phyloP scores from a whole-genome alignment of 176 grass and related monocot species.

The Alloteropsis semialata region DNA sequence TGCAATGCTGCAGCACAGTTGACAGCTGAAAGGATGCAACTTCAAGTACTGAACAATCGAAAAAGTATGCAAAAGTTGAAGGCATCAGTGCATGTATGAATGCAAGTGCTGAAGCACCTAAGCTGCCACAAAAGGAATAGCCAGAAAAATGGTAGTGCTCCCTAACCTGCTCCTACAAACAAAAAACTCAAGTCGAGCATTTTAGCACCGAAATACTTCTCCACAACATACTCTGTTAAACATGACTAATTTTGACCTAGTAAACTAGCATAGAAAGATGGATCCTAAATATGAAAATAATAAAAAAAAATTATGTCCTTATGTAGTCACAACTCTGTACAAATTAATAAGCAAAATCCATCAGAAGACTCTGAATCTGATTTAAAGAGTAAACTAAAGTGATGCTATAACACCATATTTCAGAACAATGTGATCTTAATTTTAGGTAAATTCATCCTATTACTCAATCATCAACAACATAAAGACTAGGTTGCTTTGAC shows the following conservation, averaged over 20 bases:
- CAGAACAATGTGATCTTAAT: neutral
- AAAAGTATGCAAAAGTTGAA: neutral
- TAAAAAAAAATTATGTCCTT: too few relatives aligned
- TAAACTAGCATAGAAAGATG: conserved; percentile 2
- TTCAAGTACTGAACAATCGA: neutral
- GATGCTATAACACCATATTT: neutral
- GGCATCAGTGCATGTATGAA: neutral
- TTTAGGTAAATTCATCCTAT: neutral
- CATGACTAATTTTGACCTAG: too few relatives aligned
- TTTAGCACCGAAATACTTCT: too few relatives aligned
- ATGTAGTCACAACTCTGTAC: too few relatives aligned
- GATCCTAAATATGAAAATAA: conserved; percentile 14
- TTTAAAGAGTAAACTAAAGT: neutral
- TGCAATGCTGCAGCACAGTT: neutral
- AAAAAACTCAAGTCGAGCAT: neutral
- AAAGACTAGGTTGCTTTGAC: neutral
- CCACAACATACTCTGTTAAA: too few relatives aligned
- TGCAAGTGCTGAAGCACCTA: neutral
- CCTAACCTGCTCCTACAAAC: neutral
- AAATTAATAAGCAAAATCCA: neutral
- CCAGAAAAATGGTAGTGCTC: neutral
- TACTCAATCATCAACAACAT: neutral
- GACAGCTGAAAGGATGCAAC: neutral
- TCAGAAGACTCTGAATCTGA: neutral
- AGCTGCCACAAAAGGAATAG: neutral